Base-by-base conservation (phyloP, 139 green algal species). In the Tetradesmus lagerheimii region DNA sequence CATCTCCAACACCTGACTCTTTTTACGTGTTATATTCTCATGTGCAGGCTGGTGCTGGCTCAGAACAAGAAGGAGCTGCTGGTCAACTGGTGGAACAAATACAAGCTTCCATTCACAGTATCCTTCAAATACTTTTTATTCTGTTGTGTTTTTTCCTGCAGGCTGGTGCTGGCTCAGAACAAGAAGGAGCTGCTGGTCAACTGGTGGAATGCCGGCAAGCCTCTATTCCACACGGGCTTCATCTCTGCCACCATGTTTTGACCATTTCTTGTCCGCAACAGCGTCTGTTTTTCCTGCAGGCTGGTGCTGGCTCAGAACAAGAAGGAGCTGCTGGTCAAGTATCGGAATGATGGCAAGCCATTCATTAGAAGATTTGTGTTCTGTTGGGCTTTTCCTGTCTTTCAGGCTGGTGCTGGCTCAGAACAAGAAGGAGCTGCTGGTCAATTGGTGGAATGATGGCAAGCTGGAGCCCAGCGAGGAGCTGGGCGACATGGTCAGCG, bases 31-130 rank as follows among this genome's bases (percentile, higher is more conserved):
- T 50, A 50, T 50, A 8, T 50, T 4, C 43, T 4, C 8, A 50
- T 50, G 43, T 53, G 27, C 90, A 94, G 93, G 89, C 95, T 99
- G 80, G 98, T 99, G 74, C 93, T 99, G 86, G 91, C 86, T 77
- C 98, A 99, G 92, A 99, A 99, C 95, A 99, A 99, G 96, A 99
- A 99, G 94, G 96, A 98, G 45, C 95, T 99, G 89, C 94, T 99
- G 45, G 96, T 97, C 89, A 99, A 98, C 94, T 99, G 98, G 98
- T 97, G 98, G 92, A 95, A 95, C 83, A 95, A 97, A 89, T 95
- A 96, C 93, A 99, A 99, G 96, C 95, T 99, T 4, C 43, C 4
- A 50, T 8, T 50, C 43, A 50, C 4, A 50, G 5, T 50, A 64
- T 14, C 50, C 5, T 64, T 20, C 12, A n/a, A n/a, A n/a, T n/a